Evolutionary conservation across 176 grass and related monocot genomes (phyloP), one percentile per base, ranked within the genome.

Genomic region (Chrysopogon serrulatus): DNA sequence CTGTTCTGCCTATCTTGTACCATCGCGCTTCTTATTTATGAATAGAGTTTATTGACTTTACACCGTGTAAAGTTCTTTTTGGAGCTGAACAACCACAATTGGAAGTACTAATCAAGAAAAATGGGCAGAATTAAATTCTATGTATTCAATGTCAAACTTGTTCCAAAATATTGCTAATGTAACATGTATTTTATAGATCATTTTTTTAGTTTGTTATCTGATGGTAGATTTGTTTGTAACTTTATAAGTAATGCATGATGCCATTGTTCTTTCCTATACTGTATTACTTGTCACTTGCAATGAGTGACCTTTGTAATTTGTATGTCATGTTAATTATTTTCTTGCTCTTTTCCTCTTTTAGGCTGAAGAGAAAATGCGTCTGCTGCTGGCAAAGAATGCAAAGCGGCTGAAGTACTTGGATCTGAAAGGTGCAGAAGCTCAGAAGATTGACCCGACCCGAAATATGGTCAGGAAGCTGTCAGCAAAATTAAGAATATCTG

Each of bases 361-460:
- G 97, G 72, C 81, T 48, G 97, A 99, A 87, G 97, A 94, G 59
- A 99, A 94, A 79, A 94, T 99, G 97, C 83, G 91, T 0, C 78
- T 99, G 2, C 80, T 94, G 37, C 91, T 99, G 45, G 73, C 79
- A 1, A 96, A 94, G 87, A 99, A 79, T 62, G 30, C 73, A 3
- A 99, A 96, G 79, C 75, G 81, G 39, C 77, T 99, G 31, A 96
- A 86, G 62, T 83, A 84, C 57, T 87, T 99, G 80, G 91, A 91
- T 77, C 80, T 86, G 62, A 96, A 37, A 51, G 97, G 93, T 24
- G 90, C 83, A 18, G 93, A 92, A 74, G 49, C 89, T 81, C 75
- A 90, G 30, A 96, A 96, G 87, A 89, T 99, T 0, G 91, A 96
- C n/a, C 44, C 32, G 2, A 92, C 88, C n/a, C 86, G 86, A 70